Base-by-base conservation (phyloP, 768 basidiomycete species). In the Mycena latifolia region DNA sequence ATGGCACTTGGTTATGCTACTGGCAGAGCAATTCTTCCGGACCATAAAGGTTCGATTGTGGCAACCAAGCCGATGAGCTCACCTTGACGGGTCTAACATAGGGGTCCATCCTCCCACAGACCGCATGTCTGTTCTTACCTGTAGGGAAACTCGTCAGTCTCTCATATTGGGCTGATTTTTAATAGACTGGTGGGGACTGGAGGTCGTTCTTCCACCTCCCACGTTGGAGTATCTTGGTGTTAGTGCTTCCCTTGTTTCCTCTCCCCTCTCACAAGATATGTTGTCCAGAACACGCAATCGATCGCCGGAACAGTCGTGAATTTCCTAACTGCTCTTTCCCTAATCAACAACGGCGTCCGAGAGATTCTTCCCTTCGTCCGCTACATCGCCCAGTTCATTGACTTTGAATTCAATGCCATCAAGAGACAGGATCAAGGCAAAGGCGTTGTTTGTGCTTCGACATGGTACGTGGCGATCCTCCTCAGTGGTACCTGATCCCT, bases 181-280 rank as follows among this genome's bases (percentile, higher is more conserved):
- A 59, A 10, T 67, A 95, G 93, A 95, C 76, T 95, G 94, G 94
- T 96, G 94, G 94, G 94, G 94, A 17, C 80, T 93, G 15, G 94
- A 96, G 73, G 60, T 95, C 0, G 83, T 88, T 37, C 81, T 96
- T 28, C 94, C 95, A 5, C 85, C 89, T 22, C 86, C 93, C 1
- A 86, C 92, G 1, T 71, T 96, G 37, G 74, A 73, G 29, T 85
- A 88, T 72, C 83, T 96, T 22, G 75, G 78, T 48, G 88, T 90
- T 54, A 60, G 88, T 80, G n/a, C 53, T 37, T 12, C 24, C 12
- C 7, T 27, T 46, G 52, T 39, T 2, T 15, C 28, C 33, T 22
- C 53, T n/a, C n/a, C n/a, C n/a, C n/a, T n/a, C n/a, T n/a, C n/a
- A n/a, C n/a, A n/a, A n/a, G n/a, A n/a, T n/a, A n/a, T n/a, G n/a